Evolutionary conservation across 441 rosid genomes (phyloP).

Genomic region (Metrosideros polymorpha): DNA sequence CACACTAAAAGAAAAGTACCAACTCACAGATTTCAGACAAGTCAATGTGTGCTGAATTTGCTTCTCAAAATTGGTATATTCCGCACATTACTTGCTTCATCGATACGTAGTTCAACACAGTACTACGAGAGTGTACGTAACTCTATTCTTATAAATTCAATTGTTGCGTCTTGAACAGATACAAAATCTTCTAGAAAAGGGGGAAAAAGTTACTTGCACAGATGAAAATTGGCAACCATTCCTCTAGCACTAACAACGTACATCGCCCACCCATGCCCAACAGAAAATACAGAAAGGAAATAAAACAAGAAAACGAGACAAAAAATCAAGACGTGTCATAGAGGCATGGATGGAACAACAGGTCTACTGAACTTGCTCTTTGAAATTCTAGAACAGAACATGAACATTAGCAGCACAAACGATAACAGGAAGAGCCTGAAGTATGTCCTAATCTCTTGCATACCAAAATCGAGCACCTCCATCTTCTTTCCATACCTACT

Average conservation of each 20-base stretch:
- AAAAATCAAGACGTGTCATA: neutral
- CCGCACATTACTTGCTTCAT: neutral
- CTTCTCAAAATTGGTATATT: neutral
- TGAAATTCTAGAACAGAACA: slow-evolving; percentile 96
- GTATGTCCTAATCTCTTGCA: slow-evolving; percentile 96
- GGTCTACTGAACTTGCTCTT: slow-evolving; percentile 62
- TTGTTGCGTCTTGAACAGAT: neutral
- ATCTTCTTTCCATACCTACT: slow-evolving; percentile 79
- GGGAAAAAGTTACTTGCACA: neutral
- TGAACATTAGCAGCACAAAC: slow-evolving; percentile 69
- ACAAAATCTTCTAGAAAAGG: neutral
- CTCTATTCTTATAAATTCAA: neutral
- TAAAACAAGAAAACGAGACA: neutral
- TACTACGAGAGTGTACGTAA: neutral
- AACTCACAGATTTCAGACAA: neutral
- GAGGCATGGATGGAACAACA: slow-evolving; percentile 34
- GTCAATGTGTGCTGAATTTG: neutral
- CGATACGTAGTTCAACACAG: neutral
- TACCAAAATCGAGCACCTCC: slow-evolving; percentile 90
- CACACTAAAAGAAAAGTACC: neutral
- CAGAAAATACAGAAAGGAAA: neutral
- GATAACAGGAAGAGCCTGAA: slow-evolving; percentile 94
- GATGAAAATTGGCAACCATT: neutral
- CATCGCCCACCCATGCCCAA: neutral
- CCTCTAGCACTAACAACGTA: neutral